A percentile compares a stretch with the other conserved stretches of the same genome.
Conservation (phyloP, 2,329 filamentous ascomycete species). For the Scortechinia acanthostroma region DNA sequence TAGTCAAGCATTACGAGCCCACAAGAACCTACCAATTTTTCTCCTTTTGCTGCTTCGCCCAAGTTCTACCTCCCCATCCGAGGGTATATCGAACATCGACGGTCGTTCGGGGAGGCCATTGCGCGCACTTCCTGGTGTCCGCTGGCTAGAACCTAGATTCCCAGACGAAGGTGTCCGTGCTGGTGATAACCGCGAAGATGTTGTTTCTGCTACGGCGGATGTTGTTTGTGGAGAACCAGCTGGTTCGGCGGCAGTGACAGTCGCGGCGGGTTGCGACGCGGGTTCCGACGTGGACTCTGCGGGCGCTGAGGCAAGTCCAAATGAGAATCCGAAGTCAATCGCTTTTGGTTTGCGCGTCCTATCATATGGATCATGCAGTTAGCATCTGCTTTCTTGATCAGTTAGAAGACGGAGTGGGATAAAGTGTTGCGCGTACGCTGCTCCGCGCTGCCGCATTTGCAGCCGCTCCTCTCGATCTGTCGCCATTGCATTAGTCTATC, state of each 20-base stretch:
- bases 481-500: constrained; percentile 3
- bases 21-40: constrained; percentile 17
- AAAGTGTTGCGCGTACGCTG: constrained; percentile 37
- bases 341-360: constrained; percentile 36
- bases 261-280: background rate
- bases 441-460: constrained; percentile 47
- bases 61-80: constrained; percentile 11
- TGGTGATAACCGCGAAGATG: constrained; percentile 10
- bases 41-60: constrained; percentile 18
- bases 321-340: constrained; percentile 39
- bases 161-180: constrained; percentile 12
- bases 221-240: no score
- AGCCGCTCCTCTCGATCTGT: constrained; percentile 42
- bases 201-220: no score
- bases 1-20: no score
- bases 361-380: constrained; percentile 7
- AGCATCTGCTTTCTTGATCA: constrained; percentile 9
- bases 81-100: constrained; percentile 23
- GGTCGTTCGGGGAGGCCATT: constrained; percentile 17
- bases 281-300: background rate
- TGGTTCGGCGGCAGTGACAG: constrained; percentile 4
- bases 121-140: constrained; percentile 19
- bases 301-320: constrained; percentile 22
- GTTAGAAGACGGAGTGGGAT: no score
- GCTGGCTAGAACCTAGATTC: constrained; percentile 8